These are phyloP conservation scores for Hypoxylon lienhwacheense DNA, from an alignment of 495 filamentous ascomycete species.

Conservation along the genomic window DNA sequence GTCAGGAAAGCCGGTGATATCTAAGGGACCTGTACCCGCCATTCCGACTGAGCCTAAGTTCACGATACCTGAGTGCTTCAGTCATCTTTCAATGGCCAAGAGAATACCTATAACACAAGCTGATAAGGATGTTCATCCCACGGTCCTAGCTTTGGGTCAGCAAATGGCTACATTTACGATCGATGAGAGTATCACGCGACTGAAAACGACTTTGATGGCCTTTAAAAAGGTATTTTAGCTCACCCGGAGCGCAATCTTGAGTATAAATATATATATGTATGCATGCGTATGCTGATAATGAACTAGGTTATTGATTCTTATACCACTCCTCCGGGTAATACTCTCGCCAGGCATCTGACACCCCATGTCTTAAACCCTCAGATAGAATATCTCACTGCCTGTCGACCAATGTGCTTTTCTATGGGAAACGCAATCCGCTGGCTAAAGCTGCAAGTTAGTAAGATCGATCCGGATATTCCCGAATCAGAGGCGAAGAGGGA, in stretches of 20 bases:
- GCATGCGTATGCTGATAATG: neutral
- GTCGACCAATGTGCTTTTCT: conserved; percentile 86
- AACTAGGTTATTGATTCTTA: conserved; percentile 85
- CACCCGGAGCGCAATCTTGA: too few species aligned
- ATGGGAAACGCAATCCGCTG: conserved; percentile 96
- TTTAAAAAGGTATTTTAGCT: conserved; percentile 74
- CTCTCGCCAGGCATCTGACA: conserved; percentile 85
- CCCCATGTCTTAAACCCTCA: conserved; percentile 90
- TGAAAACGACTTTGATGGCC: conserved; percentile 81
- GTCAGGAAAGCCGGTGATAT: conserved; percentile 36
- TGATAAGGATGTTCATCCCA: conserved; percentile 86
- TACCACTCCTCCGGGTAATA: conserved; percentile 78
- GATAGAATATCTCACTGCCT: conserved; percentile 90
- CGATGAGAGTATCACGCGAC: conserved; percentile 85
- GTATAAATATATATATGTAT: neutral
- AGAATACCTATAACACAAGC: conserved; percentile 73
- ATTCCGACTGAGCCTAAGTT: conserved; percentile 67
- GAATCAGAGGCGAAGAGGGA: conserved; percentile 76
- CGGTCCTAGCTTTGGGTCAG: conserved; percentile 80
- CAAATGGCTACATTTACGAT: conserved; percentile 89
- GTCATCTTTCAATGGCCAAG: conserved; percentile 79
- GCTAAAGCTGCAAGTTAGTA: conserved; percentile 84
- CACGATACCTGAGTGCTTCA: conserved; percentile 70
- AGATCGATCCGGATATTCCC: conserved; percentile 77
- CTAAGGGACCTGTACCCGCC: conserved; percentile 43